Base-by-base conservation (phyloP, 495 filamentous ascomycete genomes). In the Cryomyces antarcticus region DNA sequence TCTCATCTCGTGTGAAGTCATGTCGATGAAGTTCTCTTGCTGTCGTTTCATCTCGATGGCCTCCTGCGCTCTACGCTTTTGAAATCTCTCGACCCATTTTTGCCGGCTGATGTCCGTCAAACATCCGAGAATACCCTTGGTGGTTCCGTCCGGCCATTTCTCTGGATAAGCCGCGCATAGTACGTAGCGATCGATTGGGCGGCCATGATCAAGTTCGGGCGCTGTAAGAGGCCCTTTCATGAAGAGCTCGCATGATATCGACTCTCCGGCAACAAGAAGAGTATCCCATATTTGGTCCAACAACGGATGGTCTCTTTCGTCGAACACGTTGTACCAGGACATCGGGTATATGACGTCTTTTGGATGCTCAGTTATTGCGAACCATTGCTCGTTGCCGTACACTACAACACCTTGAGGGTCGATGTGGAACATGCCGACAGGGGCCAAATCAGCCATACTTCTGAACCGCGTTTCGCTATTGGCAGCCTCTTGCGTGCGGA, bases 21-120 rank as follows among this genome's bases (percentile, higher is more conserved):
- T 51, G 38, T 58, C 56, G 12, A 58, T 58, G 44, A 58, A 58
- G 10, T 50, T 43, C 30, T 58, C 55, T 12, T 47, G 44, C 9
- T 47, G 50, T 6, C 48, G 44, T 41, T 52, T 53, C 9, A 41
- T 39, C 17, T 50, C 48, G 10, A 52, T 29, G 4, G 56, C 56
- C 13, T 45, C 49, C 5, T 49, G 49, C 11, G 40, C 43, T n/a
- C 46, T 41, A 30, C 38, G 41, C 13, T 38, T 42, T 37, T 57
- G 49, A 31, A 55, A 11, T 6, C 17, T 30, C 40, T 59, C 54
- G 3, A 39, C 48, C 39, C 41, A 47, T 36, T 49, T 49, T 29
- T 46, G 47, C 1, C 29, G 31, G 11, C 38, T 42, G 4, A 49
- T 49, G 31, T 49, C 47, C 4, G 24, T 38, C n/a, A 49, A 30